Evolutionary conservation across 352 stramenopile genomes (phyloP).

Genomic region (Thalassiosira mediterranea): DNA sequence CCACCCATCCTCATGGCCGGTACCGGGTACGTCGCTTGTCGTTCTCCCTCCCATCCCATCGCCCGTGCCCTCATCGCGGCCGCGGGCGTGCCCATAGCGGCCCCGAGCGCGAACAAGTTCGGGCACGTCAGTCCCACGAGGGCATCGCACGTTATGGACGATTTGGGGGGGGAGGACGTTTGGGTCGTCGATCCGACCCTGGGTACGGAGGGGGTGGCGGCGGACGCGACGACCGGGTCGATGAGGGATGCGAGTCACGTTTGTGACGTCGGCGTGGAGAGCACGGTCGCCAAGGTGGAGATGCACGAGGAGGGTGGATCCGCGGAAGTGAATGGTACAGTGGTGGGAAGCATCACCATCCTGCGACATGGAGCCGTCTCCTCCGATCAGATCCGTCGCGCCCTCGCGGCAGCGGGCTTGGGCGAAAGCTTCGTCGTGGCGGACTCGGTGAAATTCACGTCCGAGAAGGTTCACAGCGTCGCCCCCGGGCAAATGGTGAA

Average conservation of each 20-base stretch:
- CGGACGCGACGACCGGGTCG: neutral
- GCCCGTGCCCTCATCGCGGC: constrained; percentile 89
- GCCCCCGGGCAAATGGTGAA: constrained; percentile 95
- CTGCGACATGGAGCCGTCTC: constrained; percentile 78
- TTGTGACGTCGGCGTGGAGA: constrained; percentile 77
- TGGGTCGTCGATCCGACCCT: constrained; percentile 85
- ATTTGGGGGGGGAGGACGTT: constrained; percentile 91
- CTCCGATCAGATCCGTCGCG: constrained; percentile 52
- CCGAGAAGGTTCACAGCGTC: constrained; percentile 76
- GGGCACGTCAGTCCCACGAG: constrained; percentile 97
- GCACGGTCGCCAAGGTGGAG: constrained; percentile 80
- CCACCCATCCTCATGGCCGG: constrained; percentile 85
- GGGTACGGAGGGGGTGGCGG: constrained; percentile 18
- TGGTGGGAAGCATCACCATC: constrained; percentile 57
- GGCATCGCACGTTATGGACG: constrained; percentile 95
- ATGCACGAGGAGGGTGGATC: constrained; percentile 22
- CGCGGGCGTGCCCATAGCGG: constrained; percentile 93
- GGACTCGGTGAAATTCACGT: constrained; percentile 52
- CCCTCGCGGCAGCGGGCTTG: constrained; percentile 50
- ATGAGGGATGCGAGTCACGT: constrained; percentile 16
- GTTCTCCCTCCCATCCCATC: constrained; percentile 92
- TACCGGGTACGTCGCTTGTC: constrained; percentile 97
- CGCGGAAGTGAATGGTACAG: neutral
- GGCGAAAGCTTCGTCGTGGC: constrained; percentile 54
- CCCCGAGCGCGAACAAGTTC: constrained; percentile 98